phyloP scores from a whole-genome alignment of 371 early-diverging fungal species.

The Batkoa obscura region DNA sequence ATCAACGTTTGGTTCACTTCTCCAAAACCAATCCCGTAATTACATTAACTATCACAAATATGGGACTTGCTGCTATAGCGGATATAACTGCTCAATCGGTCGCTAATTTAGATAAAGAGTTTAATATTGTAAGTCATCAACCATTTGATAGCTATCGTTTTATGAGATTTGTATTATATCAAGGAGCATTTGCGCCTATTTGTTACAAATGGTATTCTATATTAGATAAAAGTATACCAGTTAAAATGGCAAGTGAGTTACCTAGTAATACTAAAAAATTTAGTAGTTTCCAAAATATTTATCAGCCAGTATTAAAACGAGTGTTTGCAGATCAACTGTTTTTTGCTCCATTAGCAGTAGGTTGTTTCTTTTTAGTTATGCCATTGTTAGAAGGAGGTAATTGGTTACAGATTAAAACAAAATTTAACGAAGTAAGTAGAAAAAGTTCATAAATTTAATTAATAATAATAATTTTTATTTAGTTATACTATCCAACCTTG shows the following conservation, averaged over 20 bases:
- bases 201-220: slow-evolving; percentile 52
- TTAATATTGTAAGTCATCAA: neutral
- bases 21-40: slow-evolving; percentile 26
- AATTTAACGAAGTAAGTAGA: slow-evolving; percentile 22
- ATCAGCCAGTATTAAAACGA: slow-evolving; percentile 19
- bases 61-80: slow-evolving; percentile 38
- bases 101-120: slow-evolving; percentile 5
- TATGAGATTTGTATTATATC: slow-evolving; percentile 46
- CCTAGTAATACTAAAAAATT: neutral
- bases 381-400: slow-evolving; percentile 35
- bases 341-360: slow-evolving; percentile 55
- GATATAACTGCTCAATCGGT: slow-evolving; percentile 48
- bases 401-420: slow-evolving; percentile 31
- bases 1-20: neutral
- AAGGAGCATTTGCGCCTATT: slow-evolving; percentile 48
- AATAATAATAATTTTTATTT: neutral
- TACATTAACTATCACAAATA: slow-evolving; percentile 51
- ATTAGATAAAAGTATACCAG: slow-evolving; percentile 41
- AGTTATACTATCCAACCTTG: slow-evolving; percentile 36
- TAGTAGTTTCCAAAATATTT: neutral
- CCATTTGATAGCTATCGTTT: slow-evolving; percentile 11
- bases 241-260: slow-evolving; percentile 5
- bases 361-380: slow-evolving; percentile 42
- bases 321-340: slow-evolving; percentile 40
- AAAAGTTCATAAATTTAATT: slow-evolving; percentile 3